Evolutionary conservation across 2,329 filamentous ascomycete species (phyloP), one percentile per base, ranked within the genome.

Genomic region (Aspergillus brasiliensis): DNA sequence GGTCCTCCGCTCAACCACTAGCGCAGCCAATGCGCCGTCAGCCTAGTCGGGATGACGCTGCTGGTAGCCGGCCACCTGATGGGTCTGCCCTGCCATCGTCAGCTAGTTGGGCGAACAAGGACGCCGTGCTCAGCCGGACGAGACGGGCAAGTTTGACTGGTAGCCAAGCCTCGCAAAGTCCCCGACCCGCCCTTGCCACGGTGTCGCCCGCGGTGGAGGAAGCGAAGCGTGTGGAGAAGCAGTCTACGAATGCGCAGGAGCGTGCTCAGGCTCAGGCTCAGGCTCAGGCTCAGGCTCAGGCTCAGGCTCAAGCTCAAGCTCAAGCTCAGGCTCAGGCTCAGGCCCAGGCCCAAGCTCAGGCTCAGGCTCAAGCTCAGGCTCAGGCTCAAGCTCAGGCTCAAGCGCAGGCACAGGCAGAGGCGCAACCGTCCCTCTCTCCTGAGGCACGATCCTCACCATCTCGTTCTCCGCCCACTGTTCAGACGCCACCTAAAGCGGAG

Each of bases 71-170:
- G 8, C 77, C 78, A 19, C 87, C 84, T n/a, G 94, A 97, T 70
- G 88, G 89, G 3, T 92, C 95, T 40, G 95, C 92, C n/a, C 81
- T 99, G 44, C 96, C 95, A 2, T 92, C 93, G 1, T 92, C 93
- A 3, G 95, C 94, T 4, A 97, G 89, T 71, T 99, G 95, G 95
- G 95, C 94, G 19, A 88, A 85, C 64, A 87, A 80, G 73, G 85
- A 88, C 71, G 81, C 88, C 58, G 71, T 86, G 81, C 75, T 85
- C 83, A 60, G 91, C 85, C 76, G 87, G 87, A 69, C 86, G 85
- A 67, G 91, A 86, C 61, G 79, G 31, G 68, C 77, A n/a, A 97
- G 92, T 69, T 86, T 92, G 66, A 89, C 91, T 31, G 93, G 91
- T 0, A 96, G 90, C 70, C 88, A 86, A 64, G 90, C 91, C 19